Base-by-base conservation (phyloP, 176 grass and related monocot genomes). In the Zea luxurians region DNA sequence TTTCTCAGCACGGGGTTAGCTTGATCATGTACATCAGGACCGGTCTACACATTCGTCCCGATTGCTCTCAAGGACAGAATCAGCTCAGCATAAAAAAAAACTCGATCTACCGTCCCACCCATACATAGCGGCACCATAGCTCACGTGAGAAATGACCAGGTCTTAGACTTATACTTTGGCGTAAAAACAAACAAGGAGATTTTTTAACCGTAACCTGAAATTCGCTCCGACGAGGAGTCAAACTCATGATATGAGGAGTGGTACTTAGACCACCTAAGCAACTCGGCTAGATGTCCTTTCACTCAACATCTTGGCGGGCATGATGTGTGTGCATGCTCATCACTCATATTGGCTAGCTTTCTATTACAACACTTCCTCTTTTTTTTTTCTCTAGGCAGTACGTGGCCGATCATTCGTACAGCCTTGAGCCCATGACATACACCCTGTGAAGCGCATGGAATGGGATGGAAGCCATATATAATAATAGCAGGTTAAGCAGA, bases 291-390 rank as follows among this genome's bases (percentile, higher is more conserved):
- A 27, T 0, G 27, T 27, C 27, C 27, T 27, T 27, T 27, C 27
- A 27, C 27, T 27, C 27, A 27, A 27, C 27, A 27, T 27, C 27
- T 27, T 82, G 74, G 47, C 5, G 20, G 5, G 37, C 74, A 11
- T 44, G 77, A 21, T 47, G 57, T 54, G 46, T 10, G 50, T 41
- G 73, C 58, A 69, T 38, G 78, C 58, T n/a, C 55, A 71, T 79
- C 68, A 66, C 50, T 64, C 61, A 42, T 53, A 57, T 44, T 70
- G 7, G 58, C 35, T 54, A 76, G 13, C 12, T 53, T 16, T 13
- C 15, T 54, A 57, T 5, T 54, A 65, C 46, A 55, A 34, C 42
- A 17, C 47, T 20, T 10, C 2, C 27, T 27, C 27, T 27, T 27
- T 27, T 27, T 27, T 27, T 76, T 78, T 17, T 10, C 71, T 78